A percentile compares a stretch with the other conserved stretches of the same genome.
These are phyloP conservation scores for Oryza punctata DNA, from an alignment of 176 grass and related monocot species.

Conservation along the genomic window DNA sequence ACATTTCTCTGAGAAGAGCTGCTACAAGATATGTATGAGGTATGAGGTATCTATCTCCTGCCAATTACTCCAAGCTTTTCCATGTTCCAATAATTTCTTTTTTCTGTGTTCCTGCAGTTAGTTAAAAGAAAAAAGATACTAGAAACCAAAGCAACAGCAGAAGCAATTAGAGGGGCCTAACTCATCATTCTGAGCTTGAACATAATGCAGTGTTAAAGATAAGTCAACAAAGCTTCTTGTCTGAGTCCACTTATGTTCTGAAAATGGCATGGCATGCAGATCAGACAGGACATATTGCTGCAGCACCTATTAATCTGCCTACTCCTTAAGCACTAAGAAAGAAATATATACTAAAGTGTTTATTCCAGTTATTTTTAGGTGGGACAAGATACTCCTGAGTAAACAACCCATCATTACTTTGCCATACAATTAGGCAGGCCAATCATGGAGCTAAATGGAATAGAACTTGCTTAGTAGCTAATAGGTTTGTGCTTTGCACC, in stretches of 20 bases:
- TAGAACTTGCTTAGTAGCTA: constrained; percentile 32
- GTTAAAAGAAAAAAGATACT: background rate
- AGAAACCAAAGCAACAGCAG: background rate
- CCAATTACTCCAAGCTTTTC: constrained; percentile 1
- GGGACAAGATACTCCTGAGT: constrained; percentile 45
- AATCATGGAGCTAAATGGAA: constrained; percentile 37
- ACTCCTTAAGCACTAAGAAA: constrained; percentile 64
- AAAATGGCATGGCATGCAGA: constrained; percentile 37
- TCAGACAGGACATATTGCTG: constrained; percentile 42
- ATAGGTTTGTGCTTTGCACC: constrained; percentile 44
- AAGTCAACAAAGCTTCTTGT: constrained; percentile 50
- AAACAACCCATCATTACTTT: constrained; percentile 37
- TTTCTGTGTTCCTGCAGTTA: constrained; percentile 22
- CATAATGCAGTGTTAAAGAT: constrained; percentile 23
- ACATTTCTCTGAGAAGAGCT: background rate
- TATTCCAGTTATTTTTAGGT: constrained; percentile 35
- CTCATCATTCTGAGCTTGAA: constrained; percentile 55
- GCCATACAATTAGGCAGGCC: constrained; percentile 24
- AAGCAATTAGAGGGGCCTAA: constrained; percentile 3
- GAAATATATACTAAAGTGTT: constrained; percentile 46
- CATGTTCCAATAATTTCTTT: constrained; percentile 36
- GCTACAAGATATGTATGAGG: background rate
- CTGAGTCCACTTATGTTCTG: constrained; percentile 30
- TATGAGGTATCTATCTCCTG: constrained; percentile 14
- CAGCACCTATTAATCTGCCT: constrained; percentile 33